phyloP scores from a whole-genome alignment of 495 filamentous ascomycete genomes.

The Talaromyces trachyspermus region DNA sequence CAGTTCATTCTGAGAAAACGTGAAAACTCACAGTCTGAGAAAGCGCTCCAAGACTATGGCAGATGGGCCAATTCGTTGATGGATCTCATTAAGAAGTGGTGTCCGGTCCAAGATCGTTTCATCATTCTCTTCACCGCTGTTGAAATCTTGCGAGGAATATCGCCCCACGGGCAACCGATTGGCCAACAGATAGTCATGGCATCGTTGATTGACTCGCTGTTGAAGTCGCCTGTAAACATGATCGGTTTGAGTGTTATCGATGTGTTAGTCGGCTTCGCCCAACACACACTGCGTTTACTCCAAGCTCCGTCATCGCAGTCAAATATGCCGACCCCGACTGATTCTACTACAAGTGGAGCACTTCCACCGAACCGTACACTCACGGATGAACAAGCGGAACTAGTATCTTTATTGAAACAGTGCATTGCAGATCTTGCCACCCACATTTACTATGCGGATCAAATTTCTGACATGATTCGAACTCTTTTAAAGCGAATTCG shows the following conservation, averaged over 20 bases:
- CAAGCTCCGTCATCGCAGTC: slow-evolving; percentile 2
- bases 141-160: slow-evolving; percentile 47
- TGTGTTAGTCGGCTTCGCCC: slow-evolving; percentile 70
- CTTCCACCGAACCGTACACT: slow-evolving; percentile 22
- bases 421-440: slow-evolving; percentile 83
- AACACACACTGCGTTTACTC: slow-evolving; percentile 67
- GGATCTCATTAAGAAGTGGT: slow-evolving; percentile 70
- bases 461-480: slow-evolving; percentile 84
- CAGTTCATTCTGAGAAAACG: slow-evolving; percentile 60
- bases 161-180: slow-evolving; percentile 46
- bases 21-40: slow-evolving; percentile 17
- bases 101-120: slow-evolving; percentile 86
- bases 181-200: slow-evolving; percentile 63
- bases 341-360: slow-evolving; percentile 9
- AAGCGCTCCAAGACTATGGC: slow-evolving; percentile 19
- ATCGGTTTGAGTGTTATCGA: slow-evolving; percentile 94
- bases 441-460: slow-evolving; percentile 90
- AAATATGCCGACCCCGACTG: slow-evolving; percentile 7
- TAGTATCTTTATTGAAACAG: slow-evolving; percentile 60
- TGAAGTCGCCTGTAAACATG: slow-evolving; percentile 82
- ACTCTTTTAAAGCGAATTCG: slow-evolving; percentile 70
- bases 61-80: slow-evolving; percentile 78
- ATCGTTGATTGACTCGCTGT: slow-evolving; percentile 67
- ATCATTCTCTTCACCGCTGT: slow-evolving; percentile 74
- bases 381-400: slow-evolving; percentile 39